Evolutionary conservation across 73 alveolate species (phyloP), one percentile per base, ranked within the genome.

Genomic region (Breviolum minutum): DNA sequence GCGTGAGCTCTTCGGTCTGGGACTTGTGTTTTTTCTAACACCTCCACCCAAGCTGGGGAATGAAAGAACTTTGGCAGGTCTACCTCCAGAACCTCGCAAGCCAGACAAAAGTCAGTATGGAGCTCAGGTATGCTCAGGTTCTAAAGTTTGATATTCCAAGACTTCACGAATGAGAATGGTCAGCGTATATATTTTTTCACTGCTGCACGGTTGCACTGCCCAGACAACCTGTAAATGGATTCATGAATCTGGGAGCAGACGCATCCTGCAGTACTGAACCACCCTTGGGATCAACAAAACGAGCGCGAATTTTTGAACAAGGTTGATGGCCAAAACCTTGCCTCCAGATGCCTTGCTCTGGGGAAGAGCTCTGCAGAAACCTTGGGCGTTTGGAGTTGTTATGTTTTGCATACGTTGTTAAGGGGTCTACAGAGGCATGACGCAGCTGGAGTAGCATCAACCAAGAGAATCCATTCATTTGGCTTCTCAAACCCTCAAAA

Each of bases 341-440:
- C 97, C 97, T 54, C 97, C 97, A 5, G 97, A 92, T 92, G 97
- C 97, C 12, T 48, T 92, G 86, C 80, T 92, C 62, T 92, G 97
- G 97, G 97, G 97, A 48, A 62, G 97, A 60, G 97, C 97, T 10
- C 61, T 92, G 97, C 80, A 5, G 29, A 11, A 48, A 80, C 80
- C 97, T 63, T 40, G 54, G 19, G 20, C 11, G 89, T 29, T 29
- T 73, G 83, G 32, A 73, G 27, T 11, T 26, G 26, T 19, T 26
- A 81, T 48, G 90, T 81, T 63, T 16, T 16, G 68, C 90, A 30
- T n/a, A n/a, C n/a, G n/a, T n/a, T n/a, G n/a, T n/a, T n/a, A n/a
- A n/a, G n/a, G n/a, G n/a, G n/a, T n/a, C n/a, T n/a, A 22, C 66
- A 63, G 66, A 19, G 11, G 63, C 32, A 24, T 61, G 24, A 22